Percentiles rank a stretch among this genome's conserved stretches.
phyloP scores from a whole-genome alignment of 352 stramenopile species.

The Thraustotheca clavata region DNA sequence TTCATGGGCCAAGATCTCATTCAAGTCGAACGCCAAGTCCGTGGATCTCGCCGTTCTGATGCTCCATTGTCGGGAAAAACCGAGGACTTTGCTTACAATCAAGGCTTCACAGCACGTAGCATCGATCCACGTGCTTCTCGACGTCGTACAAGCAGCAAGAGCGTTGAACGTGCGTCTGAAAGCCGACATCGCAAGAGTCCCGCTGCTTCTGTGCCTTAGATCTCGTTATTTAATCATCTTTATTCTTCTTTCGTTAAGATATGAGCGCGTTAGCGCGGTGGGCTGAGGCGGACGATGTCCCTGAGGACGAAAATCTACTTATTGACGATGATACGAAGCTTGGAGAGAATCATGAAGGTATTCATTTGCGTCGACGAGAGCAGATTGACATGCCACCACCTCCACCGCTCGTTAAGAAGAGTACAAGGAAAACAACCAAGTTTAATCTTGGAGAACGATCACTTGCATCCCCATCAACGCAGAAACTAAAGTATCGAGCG shows the following conservation, averaged over 20 bases:
- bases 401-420: conserved; percentile 8
- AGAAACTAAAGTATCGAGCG: conserved; percentile 9
- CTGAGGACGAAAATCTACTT: conserved; percentile 20
- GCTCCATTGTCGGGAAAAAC: background rate
- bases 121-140: background rate
- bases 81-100: conserved; percentile 2
- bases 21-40: background rate
- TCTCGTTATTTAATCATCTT: too few species aligned
- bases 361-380: conserved; percentile 7
- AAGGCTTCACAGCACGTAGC: background rate
- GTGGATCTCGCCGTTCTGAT: background rate
- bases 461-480: background rate
- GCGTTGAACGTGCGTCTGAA: background rate
- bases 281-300: conserved; percentile 14
- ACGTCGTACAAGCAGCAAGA: background rate
- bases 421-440: conserved; percentile 6
- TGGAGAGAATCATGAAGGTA: conserved; percentile 15
- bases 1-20: background rate
- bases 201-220: background rate
- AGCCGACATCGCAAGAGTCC: background rate
- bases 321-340: conserved; percentile 19
- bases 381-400: background rate
- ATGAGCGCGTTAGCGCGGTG: conserved; percentile 19
- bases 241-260: too few species aligned
- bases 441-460: conserved; percentile 12